Conservation (phyloP, 371 early-diverging fungal species). For the Rhizomucor pusillus region DNA sequence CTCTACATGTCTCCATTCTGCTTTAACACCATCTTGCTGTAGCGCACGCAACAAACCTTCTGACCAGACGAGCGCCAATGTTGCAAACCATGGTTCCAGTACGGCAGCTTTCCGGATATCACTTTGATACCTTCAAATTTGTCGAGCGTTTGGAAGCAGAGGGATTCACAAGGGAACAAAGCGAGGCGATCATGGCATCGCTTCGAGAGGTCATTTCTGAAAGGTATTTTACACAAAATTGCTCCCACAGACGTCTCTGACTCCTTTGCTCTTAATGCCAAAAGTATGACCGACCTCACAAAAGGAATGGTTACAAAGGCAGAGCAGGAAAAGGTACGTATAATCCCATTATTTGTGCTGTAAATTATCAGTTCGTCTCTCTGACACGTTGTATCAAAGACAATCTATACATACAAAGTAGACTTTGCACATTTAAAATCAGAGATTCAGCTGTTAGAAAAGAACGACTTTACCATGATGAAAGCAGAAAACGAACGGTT, state of each 20-base stretch:
- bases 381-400: constrained; percentile 40
- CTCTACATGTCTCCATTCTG: no score
- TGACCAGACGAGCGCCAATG: no score
- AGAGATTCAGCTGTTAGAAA: constrained; percentile 86
- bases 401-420: constrained; percentile 84
- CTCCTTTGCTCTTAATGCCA: not conserved
- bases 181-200: constrained; percentile 79
- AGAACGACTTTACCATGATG: constrained; percentile 86
- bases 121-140: constrained; percentile 81
- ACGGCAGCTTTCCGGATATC: constrained; percentile 22
- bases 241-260: not conserved
- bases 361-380: not conserved
- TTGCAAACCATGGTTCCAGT: not conserved
- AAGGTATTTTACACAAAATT: constrained; percentile 43
- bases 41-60: no score
- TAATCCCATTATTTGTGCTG: not conserved
- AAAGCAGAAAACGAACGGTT: constrained; percentile 83
- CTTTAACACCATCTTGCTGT: no score
- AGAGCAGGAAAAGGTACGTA: constrained; percentile 76
- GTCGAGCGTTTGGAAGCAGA: constrained; percentile 72
- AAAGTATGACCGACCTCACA: constrained; percentile 57
- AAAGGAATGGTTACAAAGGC: constrained; percentile 73
- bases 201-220: constrained; percentile 74
- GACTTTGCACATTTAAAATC: constrained; percentile 89
- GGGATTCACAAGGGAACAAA: constrained; percentile 72